Evolutionary conservation across 2,329 filamentous ascomycete genomes (phyloP).

Genomic region (Emergomyces orientalis): DNA sequence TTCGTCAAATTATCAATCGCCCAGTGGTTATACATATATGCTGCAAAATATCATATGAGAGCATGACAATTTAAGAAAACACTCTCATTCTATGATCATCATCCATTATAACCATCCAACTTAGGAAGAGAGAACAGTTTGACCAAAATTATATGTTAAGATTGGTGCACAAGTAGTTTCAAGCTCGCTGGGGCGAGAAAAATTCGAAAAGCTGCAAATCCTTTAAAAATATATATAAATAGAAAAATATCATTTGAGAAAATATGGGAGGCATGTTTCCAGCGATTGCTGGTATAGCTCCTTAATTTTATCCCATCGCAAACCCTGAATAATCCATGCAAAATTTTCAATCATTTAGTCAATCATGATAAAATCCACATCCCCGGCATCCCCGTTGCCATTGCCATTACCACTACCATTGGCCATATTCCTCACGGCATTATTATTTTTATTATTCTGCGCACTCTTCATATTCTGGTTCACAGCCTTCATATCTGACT

Average conservation of each 20-base stretch:
- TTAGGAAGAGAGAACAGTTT: background rate
- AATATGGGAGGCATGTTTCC: background rate
- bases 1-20: background rate
- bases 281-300: background rate
- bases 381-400: background rate
- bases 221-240: background rate
- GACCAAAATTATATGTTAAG: background rate
- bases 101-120: background rate
- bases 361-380: constrained; percentile 30
- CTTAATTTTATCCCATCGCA: background rate
- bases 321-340: background rate
- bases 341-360: background rate
- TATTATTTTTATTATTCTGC: background rate
- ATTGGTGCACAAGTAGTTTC: background rate
- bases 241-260: background rate
- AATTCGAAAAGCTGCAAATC: background rate
- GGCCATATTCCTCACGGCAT: background rate
- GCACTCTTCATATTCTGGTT: background rate
- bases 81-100: background rate
- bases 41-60: background rate
- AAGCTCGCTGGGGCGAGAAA: background rate
- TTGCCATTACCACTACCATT: background rate
- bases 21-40: background rate
- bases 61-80: background rate
- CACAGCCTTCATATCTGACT: background rate